Percentiles rank a stretch among this genome's conserved stretches.
These are phyloP conservation scores for Colletotrichum abscissum DNA, from an alignment of 2,329 filamentous ascomycete genomes.

Conservation along the genomic window DNA sequence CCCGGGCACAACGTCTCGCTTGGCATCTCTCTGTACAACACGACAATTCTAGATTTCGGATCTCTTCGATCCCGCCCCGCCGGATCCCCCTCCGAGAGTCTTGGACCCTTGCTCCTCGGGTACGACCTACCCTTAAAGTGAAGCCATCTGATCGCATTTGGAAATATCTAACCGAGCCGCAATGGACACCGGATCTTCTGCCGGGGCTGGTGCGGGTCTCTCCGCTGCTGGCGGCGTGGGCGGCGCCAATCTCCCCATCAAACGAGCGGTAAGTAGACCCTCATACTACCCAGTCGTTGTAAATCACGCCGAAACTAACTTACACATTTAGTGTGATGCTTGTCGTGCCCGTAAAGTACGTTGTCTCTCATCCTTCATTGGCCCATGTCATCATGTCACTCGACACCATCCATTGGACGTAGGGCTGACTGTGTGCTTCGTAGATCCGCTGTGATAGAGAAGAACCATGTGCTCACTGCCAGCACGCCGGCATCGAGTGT, in stretches of 20 bases:
- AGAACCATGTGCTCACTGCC: constrained; percentile 18
- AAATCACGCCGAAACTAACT: constrained; percentile 3
- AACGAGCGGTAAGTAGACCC: constrained; percentile 27
- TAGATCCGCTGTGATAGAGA: constrained; percentile 30
- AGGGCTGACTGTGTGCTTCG: neutral
- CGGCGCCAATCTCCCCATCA: constrained; percentile 18
- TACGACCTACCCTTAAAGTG: neutral
- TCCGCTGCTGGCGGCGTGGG: neutral
- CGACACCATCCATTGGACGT: constrained; percentile 46
- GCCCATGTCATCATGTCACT: neutral
- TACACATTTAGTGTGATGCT: constrained; percentile 42
- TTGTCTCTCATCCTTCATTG: neutral
- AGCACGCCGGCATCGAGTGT: constrained; percentile 28
- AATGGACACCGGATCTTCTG: constrained; percentile 20
- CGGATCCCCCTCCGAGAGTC: neutral
- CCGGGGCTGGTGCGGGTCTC: neutral
- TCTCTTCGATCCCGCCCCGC: neutral
- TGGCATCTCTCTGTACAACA: neutral
- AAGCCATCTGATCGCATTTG: neutral
- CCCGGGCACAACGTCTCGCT: neutral
- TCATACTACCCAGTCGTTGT: no score
- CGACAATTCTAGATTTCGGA: neutral
- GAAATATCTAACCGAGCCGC: neutral
- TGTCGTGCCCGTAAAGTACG: constrained; percentile 48
- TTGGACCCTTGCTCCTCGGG: neutral